Evolutionary conservation across 1,284 basidiomycete genomes (phyloP).

Genomic region (Dichomitus squalens): DNA sequence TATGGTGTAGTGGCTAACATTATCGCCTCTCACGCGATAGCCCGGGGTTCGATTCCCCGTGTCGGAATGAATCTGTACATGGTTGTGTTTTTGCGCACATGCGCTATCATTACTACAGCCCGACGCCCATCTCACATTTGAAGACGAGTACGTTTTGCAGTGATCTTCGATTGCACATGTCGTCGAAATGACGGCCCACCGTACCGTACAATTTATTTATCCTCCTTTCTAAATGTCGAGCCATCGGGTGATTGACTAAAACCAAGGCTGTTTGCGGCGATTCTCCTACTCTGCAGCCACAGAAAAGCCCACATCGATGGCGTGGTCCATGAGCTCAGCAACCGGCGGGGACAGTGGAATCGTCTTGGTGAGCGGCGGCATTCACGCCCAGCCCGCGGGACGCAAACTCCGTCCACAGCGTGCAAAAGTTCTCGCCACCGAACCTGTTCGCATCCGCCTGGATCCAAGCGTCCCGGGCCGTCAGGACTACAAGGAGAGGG

Average conservation of each 20-base stretch:
- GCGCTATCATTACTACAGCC: no score
- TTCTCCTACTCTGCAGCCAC: no score
- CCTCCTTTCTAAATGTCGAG: no score
- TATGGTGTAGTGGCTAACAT: constrained; percentile 27
- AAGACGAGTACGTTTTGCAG: no score
- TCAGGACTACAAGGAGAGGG: constrained; percentile 13
- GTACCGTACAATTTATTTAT: no score
- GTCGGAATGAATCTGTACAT: constrained; percentile 12
- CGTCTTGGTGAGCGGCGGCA: constrained; percentile 42
- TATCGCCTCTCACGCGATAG: constrained; percentile 27
- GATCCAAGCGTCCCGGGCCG: constrained; percentile 53
- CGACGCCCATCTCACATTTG: no score
- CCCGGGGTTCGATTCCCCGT: constrained; percentile 27
- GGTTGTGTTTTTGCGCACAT: not conserved
- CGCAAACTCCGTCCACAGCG: constrained; percentile 51
- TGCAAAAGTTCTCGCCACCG: constrained; percentile 47
- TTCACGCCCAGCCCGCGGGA: constrained; percentile 52
- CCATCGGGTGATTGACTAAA: no score
- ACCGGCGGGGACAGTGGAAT: constrained; percentile 38
- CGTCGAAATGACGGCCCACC: no score
- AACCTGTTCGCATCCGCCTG: constrained; percentile 55
- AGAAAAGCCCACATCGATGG: no score
- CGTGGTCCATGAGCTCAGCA: no score
- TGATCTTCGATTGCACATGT: no score
- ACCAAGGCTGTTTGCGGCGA: no score